Evolutionary conservation across 805 yeast genomes (phyloP), one percentile per base, ranked within the genome.

Genomic region (Teunomyces pallodes): DNA sequence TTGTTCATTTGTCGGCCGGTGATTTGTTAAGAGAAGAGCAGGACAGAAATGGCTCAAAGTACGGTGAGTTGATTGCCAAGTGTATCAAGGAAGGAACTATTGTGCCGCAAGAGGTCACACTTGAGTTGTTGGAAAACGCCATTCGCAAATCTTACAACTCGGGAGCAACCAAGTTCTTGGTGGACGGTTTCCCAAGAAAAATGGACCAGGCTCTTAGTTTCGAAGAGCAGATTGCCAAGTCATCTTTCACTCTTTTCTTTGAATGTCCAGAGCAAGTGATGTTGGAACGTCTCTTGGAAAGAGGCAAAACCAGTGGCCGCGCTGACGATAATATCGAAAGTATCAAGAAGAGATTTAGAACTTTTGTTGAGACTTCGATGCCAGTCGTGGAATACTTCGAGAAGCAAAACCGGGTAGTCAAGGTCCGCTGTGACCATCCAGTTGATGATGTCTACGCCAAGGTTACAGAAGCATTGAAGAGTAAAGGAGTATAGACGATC

Each of bases 121-220:
- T 92, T 57, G 92, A 89, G 1, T 72, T 92, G 48, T 77, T 92
- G 60, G 80, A 85, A 59, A 84, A 86, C 53, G 96, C 97, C 8
- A 90, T 92, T 70, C 59, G 70, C 35, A 84, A 78, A 30, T 70
- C 78, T 43, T 64, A 66, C 54, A 40, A 49, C 16, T 62, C 74
- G n/a, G 85, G 87, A 12, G 74, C 69, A 20, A 76, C 75, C 46
- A 82, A 82, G 56, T 92, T 91, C 66, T 73, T 92, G 59, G 83
- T 92, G 46, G 99, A 92, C 66, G 99, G 99, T 0, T 92, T 94
- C 79, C 99, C 99, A 43, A 81, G 98, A 65, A 90, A 91, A 66
- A 92, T 94, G 97, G 98, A 94, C 69, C 99, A 92, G 74, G 98
- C 98, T 0, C 50, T 86, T 36, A 87, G 92, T n/a, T 92, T 92